A percentile compares a stretch with the other conserved stretches of the same genome.
phyloP scores from a whole-genome alignment of 2,329 filamentous ascomycete genomes.

The Cladosporium phlei region DNA sequence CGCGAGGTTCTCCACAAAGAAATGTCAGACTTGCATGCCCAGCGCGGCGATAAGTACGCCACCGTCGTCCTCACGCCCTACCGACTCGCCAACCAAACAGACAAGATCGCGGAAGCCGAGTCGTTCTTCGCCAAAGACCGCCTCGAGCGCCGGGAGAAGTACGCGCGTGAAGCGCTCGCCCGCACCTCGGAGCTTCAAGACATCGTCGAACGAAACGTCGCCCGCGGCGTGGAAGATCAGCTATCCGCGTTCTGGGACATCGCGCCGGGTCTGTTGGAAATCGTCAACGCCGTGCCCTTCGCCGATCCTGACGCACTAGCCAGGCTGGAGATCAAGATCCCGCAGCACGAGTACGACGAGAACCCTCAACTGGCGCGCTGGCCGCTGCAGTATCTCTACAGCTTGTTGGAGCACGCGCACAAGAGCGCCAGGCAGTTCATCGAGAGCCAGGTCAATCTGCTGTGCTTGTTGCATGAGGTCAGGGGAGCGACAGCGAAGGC shows the following conservation, averaged over 20 bases:
- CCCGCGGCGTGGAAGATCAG: conserved; percentile 83
- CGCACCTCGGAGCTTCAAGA: conserved; percentile 72
- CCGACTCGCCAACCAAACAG: conserved; percentile 63
- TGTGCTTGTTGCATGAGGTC: conserved; percentile 87
- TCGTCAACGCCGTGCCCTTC: conserved; percentile 74
- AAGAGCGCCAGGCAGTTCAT: conserved; percentile 97
- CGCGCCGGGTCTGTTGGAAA: conserved; percentile 70
- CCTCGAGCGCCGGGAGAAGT: conserved; percentile 62
- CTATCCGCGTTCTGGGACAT: conserved; percentile 97
- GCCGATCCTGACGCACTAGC: conserved; percentile 32
- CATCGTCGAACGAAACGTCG: conserved; percentile 78
- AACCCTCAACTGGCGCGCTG: conserved; percentile 76
- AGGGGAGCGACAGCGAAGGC: conserved; percentile 69
- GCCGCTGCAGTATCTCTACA: conserved; percentile 87
- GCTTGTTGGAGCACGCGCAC: conserved; percentile 76
- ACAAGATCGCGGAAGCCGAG: conserved; percentile 73
- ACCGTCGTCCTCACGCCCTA: conserved; percentile 81
- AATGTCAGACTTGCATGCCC: conserved; percentile 76
- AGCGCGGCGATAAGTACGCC: conserved; percentile 77
- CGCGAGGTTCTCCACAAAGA: conserved; percentile 83
- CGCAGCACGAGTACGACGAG: conserved; percentile 72
- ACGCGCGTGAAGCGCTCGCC: conserved; percentile 65
- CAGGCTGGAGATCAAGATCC: conserved; percentile 51
- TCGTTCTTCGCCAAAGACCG: conserved; percentile 80
- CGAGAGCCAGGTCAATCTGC: conserved; percentile 83